Conservation (phyloP, 495 filamentous ascomycete genomes). For the Penicillium argentinense region DNA sequence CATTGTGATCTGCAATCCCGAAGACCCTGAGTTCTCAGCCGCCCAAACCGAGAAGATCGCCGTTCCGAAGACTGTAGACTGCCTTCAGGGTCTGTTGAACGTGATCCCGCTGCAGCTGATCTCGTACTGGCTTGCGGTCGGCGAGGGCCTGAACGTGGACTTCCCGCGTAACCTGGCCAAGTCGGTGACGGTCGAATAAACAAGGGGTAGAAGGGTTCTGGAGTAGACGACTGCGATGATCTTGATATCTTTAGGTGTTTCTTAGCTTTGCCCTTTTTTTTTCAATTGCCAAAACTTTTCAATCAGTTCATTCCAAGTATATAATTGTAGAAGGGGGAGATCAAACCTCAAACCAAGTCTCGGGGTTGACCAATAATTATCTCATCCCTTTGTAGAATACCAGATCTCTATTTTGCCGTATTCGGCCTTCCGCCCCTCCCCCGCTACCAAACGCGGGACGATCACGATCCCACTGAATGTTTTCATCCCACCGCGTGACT, state of each 20-base stretch:
- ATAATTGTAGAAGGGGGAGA: neutral
- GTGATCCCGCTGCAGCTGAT: constrained; percentile 97
- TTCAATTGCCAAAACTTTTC: constrained; percentile 22
- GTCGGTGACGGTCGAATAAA: constrained; percentile 97
- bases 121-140: constrained; percentile 96
- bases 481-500: constrained; percentile 12
- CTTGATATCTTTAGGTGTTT: constrained; percentile 28
- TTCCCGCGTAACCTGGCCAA: constrained; percentile 98
- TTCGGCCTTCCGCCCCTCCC: constrained; percentile 28
- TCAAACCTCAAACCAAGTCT: too few species aligned
- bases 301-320: constrained; percentile 6
- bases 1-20: constrained; percentile 95
- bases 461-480: too few species aligned
- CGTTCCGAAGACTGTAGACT: constrained; percentile 93
- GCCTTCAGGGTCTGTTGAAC: constrained; percentile 92
- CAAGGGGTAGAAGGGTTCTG: neutral
- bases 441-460: constrained; percentile 22
- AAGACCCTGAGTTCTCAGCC: constrained; percentile 83
- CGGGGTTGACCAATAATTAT: neutral
- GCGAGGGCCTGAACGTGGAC: constrained; percentile 93
- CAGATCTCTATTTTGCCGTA: constrained; percentile 13
- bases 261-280: constrained; percentile 11
- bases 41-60: constrained; percentile 94
- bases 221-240: constrained; percentile 31
- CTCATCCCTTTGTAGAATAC: neutral